A percentile compares a stretch with the other conserved stretches of the same genome.
Conservation (phyloP, 257 asterid species). For the Solanum arcanum region DNA sequence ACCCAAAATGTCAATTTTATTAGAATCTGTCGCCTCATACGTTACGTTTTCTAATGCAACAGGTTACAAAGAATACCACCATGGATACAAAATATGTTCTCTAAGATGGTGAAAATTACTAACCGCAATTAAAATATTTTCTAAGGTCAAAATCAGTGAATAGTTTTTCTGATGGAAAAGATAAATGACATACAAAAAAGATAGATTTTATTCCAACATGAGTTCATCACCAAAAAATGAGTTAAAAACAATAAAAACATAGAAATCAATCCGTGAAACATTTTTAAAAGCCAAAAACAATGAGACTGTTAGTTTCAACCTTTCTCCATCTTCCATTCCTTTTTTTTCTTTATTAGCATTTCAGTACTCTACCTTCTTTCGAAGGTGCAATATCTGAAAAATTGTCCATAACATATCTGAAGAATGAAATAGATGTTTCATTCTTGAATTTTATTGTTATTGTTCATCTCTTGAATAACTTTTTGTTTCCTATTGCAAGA, state of each 20-base stretch:
- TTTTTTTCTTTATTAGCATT: neutral
- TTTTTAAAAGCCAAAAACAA: too few relatives aligned
- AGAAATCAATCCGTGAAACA: neutral
- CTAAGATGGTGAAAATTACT: neutral
- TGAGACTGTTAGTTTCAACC: neutral
- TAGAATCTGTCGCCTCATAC: conserved; percentile 77
- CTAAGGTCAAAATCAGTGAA: neutral
- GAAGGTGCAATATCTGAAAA: neutral
- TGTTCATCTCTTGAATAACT: neutral
- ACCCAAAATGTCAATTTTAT: conserved; percentile 36
- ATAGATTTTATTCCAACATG: neutral
- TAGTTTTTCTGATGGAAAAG: neutral
- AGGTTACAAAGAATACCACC: neutral
- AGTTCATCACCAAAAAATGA: neutral
- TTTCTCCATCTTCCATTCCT: neutral
- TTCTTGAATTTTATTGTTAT: too few relatives aligned
- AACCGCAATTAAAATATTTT: neutral
- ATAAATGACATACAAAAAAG: neutral
- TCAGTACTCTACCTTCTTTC: too few relatives aligned
- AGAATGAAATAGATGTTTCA: neutral
- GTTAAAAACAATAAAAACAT: neutral
- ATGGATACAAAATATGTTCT: neutral
- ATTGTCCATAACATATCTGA: neutral
- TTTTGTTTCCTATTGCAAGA: neutral
- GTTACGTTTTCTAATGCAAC: conserved; percentile 1